Conservation (phyloP, 805 yeast species). For the Yarrowia divulgata region DNA sequence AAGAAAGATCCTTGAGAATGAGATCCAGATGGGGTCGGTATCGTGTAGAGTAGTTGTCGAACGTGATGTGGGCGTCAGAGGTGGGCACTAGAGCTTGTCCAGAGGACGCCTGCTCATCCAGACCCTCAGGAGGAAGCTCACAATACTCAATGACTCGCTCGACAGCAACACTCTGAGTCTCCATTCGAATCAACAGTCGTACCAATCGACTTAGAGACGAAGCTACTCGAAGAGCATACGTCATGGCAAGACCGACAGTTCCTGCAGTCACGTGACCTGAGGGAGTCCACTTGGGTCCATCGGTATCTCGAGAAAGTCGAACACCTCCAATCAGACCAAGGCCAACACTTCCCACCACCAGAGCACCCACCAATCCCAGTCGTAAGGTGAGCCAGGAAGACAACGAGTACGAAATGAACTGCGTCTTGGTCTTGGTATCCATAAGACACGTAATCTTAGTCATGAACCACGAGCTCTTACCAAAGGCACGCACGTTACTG, state of each 20-base stretch:
- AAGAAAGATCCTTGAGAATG: slow-evolving; percentile 64
- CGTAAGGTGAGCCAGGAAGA: slow-evolving; percentile 86
- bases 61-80: slow-evolving; percentile 71
- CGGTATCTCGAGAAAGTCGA: slow-evolving; percentile 37
- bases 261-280: slow-evolving; percentile 44
- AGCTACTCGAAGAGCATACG: slow-evolving; percentile 63
- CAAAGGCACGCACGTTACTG: slow-evolving; percentile 77
- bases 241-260: slow-evolving; percentile 71
- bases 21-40: slow-evolving; percentile 72
- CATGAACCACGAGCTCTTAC: slow-evolving; percentile 70
- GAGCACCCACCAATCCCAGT: slow-evolving; percentile 2
- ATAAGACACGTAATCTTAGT: slow-evolving; percentile 55
- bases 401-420: slow-evolving; percentile 79
- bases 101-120: background rate
- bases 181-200: slow-evolving; percentile 48
- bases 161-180: slow-evolving; percentile 60
- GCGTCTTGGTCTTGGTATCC: slow-evolving; percentile 81
- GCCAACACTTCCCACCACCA: slow-evolving; percentile 42
- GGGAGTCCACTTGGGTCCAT: slow-evolving; percentile 39
- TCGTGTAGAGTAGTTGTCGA: slow-evolving; percentile 63
- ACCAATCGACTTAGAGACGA: slow-evolving; percentile 53
- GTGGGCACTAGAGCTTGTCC: slow-evolving; percentile 60
- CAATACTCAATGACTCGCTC: slow-evolving; percentile 72
- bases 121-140: slow-evolving; percentile 62
- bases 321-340: slow-evolving; percentile 42